phyloP scores from a whole-genome alignment of 164 flowering plant species.

The Santalum album region DNA sequence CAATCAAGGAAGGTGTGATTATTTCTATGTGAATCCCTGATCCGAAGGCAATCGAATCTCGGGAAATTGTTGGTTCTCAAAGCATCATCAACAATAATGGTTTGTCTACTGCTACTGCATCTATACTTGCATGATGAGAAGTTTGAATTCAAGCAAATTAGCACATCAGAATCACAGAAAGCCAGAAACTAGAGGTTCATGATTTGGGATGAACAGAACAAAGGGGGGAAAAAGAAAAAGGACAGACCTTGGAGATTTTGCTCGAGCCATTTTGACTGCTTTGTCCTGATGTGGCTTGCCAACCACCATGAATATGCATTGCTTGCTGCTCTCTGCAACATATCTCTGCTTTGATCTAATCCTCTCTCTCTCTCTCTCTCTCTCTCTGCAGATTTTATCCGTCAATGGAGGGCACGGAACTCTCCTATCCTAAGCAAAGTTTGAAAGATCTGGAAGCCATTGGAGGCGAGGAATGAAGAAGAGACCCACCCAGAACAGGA shows the following conservation, averaged over 20 bases:
- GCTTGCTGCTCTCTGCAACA: slow-evolving; percentile 60
- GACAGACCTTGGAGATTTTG: slow-evolving; percentile 44
- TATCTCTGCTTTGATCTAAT: slow-evolving; percentile 3
- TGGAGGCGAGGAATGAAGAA: not conserved
- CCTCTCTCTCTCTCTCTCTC: slow-evolving; percentile 6
- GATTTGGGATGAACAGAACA: not conserved
- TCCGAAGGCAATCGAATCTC: no score
- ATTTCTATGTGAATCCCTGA: no score
- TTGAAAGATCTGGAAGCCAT: not conserved
- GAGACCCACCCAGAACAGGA: not conserved
- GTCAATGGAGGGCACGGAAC: slow-evolving; percentile 6
- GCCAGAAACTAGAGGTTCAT: not conserved
- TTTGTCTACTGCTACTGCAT: no score
- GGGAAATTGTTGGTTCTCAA: not conserved
- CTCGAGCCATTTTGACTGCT: slow-evolving; percentile 54
- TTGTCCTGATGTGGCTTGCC: slow-evolving; percentile 57
- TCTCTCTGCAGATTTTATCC: not conserved
- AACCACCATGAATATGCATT: slow-evolving; percentile 59
- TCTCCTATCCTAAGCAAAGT: not conserved
- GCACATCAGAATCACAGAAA: not conserved
- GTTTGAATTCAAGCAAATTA: not conserved
- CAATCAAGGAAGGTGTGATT: no score
- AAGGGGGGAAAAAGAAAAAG: not conserved
- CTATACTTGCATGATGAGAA: no score
- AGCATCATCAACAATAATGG: no score